Percentiles rank a stretch among this genome's conserved stretches.
Conservation (phyloP, 495 filamentous ascomycete genomes). For the Hypoxylon fuscum region DNA sequence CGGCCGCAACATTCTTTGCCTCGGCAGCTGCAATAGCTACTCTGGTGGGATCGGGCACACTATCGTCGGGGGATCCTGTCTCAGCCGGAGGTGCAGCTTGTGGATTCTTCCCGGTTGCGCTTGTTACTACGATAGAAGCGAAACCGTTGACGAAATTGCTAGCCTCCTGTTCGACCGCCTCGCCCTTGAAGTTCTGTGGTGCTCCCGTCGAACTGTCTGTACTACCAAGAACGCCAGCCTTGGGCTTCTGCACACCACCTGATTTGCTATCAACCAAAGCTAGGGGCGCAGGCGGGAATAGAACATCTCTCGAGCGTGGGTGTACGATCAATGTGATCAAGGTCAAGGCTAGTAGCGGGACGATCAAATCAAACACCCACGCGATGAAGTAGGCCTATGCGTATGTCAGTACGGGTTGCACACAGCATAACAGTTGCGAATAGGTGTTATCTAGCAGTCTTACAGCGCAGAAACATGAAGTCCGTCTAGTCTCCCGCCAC, state of each 20-base stretch:
- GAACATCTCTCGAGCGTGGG: slow-evolving; percentile 65
- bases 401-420: slow-evolving; percentile 14
- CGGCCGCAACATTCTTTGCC: slow-evolving; percentile 63
- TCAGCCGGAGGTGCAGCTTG: slow-evolving; percentile 56
- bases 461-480: slow-evolving; percentile 71
- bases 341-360: slow-evolving; percentile 64
- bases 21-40: slow-evolving; percentile 64
- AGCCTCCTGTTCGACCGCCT: slow-evolving; percentile 87
- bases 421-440: too few species aligned
- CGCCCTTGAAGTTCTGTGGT: slow-evolving; percentile 84
- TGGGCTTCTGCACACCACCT: slow-evolving; percentile 74
- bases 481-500: slow-evolving; percentile 78
- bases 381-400: slow-evolving; percentile 73
- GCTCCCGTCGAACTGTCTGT: slow-evolving; percentile 83
- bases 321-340: slow-evolving; percentile 73
- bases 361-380: slow-evolving; percentile 80
- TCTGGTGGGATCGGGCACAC: slow-evolving; percentile 68
- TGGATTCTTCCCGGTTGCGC: slow-evolving; percentile 77
- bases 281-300: slow-evolving; percentile 81
- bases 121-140: slow-evolving; percentile 76
- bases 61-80: slow-evolving; percentile 54
- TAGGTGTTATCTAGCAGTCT: slow-evolving; percentile 17
- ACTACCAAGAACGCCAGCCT: slow-evolving; percentile 74
- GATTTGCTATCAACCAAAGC: slow-evolving; percentile 68
- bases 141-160: slow-evolving; percentile 82